Base-by-base conservation (phyloP, 768 basidiomycete genomes). In the Kwoniella sp. region DNA sequence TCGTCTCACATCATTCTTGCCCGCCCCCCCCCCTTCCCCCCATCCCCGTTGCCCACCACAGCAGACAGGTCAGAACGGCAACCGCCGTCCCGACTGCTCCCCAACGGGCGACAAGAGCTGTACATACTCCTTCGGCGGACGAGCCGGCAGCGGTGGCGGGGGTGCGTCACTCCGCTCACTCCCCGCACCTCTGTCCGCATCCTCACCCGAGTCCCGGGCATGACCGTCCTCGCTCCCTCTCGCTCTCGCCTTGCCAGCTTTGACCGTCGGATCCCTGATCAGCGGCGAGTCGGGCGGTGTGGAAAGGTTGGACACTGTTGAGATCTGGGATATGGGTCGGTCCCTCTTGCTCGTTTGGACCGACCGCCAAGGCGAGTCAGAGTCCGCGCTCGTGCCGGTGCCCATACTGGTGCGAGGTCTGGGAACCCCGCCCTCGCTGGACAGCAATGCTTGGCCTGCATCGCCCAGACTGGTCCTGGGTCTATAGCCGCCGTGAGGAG, bases 41-140 rank as follows among this genome's bases (percentile, higher is more conserved):
- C n/a, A n/a, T n/a, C n/a, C n/a, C n/a, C n/a, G n/a, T n/a, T n/a
- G n/a, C n/a, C n/a, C n/a, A n/a, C n/a, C n/a, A n/a, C n/a, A n/a
- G n/a, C n/a, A n/a, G n/a, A n/a, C n/a, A n/a, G n/a, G n/a, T n/a
- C n/a, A n/a, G n/a, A n/a, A n/a, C n/a, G n/a, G n/a, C n/a, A n/a
- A n/a, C n/a, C n/a, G n/a, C n/a, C n/a, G n/a, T n/a, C 14, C 15
- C 40, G 20, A 22, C 23, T 12, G 14, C 41, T 43, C 48, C 20
- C 19, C 26, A 7, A 59, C 65, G 12, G 70, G 70, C 37, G 62
- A 60, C 29, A 69, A 39, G 2, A 72, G 58, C n/a, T 55, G 57
- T 31, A 70, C 62, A 47, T 72, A 72, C 29, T 72, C 70, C 48
- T 26, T 51, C 14, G 68, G 68, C 32, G 70, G 70, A 54, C 62